Evolutionary conservation across 1,284 basidiomycete genomes (phyloP), one percentile per base, ranked within the genome.

Genomic region (Naganishia sp.): DNA sequence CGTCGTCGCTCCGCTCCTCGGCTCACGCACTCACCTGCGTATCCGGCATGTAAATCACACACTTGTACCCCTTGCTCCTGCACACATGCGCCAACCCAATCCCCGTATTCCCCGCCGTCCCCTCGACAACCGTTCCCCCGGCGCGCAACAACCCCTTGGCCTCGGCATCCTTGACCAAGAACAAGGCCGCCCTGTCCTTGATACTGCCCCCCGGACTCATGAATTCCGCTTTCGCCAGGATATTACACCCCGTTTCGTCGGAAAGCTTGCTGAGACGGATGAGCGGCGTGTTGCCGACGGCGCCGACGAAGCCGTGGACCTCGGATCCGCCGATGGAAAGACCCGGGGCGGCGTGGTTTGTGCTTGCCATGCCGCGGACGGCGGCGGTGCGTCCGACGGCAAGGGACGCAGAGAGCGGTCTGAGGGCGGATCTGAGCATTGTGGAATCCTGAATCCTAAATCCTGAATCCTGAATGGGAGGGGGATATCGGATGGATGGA

Each of bases 21-120:
- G 46, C 46, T 64, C 25, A 21, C 17, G 28, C 18, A 70, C 80
- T 31, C 68, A 88, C 90, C 85, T 96, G 94, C 1, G 89, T 92
- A 80, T 97, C 85, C 56, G 95, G 95, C 95, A 99, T 98, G 85
- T 93, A 99, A 76, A 99, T 99, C n/a, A 99, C 94, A 76, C 95
- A 98, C 78, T 88, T 90, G 84, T 99, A 99, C 3, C 96, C 94
- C 72, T 85, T 87, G 31, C 91, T 86, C 73, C 95, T 84, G 81
- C 95, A 98, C 63, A 98, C 78, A 75, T 94, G 94, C 5, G 94
- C 94, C 42, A 98, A 85, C 53, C 94, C 94, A 70, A 97, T 97
- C 60, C 94, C 95, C 6, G 95, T 99, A 82, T 99, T 99, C n/a
- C 95, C 95, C 39, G 95, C 95, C 0, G 95, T 99, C 2, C 95